A percentile compares a stretch with the other conserved stretches of the same genome.
These are phyloP conservation scores for Lactarius sp. DNA, from an alignment of 768 basidiomycete species.

Conservation along the genomic window DNA sequence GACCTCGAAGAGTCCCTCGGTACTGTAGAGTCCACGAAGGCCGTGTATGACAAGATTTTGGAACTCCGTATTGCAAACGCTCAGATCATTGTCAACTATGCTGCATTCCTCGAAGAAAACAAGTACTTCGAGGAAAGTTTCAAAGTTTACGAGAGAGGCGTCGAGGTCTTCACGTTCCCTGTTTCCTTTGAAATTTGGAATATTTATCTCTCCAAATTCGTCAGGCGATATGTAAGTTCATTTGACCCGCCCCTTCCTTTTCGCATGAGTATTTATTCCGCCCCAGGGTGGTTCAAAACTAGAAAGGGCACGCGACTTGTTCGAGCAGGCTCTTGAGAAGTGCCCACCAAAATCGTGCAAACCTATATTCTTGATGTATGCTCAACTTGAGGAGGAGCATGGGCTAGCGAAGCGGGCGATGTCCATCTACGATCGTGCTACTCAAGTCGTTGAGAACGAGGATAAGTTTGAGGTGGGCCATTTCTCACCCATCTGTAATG, in stretches of 20 bases:
- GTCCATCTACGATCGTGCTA: constrained; percentile 92
- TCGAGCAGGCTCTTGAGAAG: constrained; percentile 96
- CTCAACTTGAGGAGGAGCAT: constrained; percentile 90
- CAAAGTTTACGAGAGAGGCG: constrained; percentile 97
- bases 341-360: constrained; percentile 95
- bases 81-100: constrained; percentile 95
- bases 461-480: constrained; percentile 88
- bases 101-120: constrained; percentile 95
- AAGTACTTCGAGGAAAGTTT: constrained; percentile 98
- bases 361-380: constrained; percentile 92
- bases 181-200: constrained; percentile 99
- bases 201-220: constrained; percentile 94
- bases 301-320: constrained; percentile 94
- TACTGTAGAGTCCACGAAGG: constrained; percentile 85
- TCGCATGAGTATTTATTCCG: not conserved
- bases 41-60: constrained; percentile 93
- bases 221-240: constrained; percentile 83
- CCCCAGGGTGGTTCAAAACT: constrained; percentile 84
- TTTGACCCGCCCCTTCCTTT: not conserved
- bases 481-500: not conserved
- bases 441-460: constrained; percentile 75
- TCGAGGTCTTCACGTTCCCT: constrained; percentile 96
- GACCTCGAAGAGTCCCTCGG: constrained; percentile 98
- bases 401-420: constrained; percentile 95
- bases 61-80: constrained; percentile 97